Percentiles rank a stretch among this genome's conserved stretches.
phyloP scores from a whole-genome alignment of 345 rosid genomes.

The Salix exigua region DNA sequence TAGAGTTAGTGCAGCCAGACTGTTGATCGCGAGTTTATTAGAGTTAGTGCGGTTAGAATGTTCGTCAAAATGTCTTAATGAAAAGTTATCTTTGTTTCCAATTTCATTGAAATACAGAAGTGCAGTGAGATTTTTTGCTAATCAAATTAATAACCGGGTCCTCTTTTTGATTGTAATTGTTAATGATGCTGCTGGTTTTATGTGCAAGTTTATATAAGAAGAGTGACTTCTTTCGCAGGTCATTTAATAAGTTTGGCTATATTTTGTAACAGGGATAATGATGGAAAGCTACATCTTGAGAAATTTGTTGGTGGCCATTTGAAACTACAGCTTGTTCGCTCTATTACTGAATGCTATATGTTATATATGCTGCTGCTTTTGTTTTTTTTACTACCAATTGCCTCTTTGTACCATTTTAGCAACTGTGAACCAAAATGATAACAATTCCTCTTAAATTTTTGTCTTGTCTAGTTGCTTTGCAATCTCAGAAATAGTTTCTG shows the following conservation, averaged over 20 bases:
- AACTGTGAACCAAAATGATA: no score
- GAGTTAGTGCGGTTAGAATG: not conserved
- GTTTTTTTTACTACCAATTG: not conserved
- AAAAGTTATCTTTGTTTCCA: not conserved
- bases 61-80: not conserved
- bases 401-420: not conserved
- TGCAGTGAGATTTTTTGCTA: not conserved
- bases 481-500: not conserved
- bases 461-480: no score
- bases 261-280: not conserved
- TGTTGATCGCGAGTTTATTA: not conserved
- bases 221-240: not conserved
- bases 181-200: not conserved
- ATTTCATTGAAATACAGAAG: not conserved
- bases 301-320: slow-evolving; percentile 73
- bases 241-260: not conserved
- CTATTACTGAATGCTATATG: slow-evolving; percentile 54
- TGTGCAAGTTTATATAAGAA: not conserved
- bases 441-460: no score
- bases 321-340: slow-evolving; percentile 74
- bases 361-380: not conserved
- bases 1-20: not conserved
- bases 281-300: slow-evolving; percentile 64
- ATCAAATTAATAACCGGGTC: not conserved
- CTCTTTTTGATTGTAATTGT: not conserved